Conservation (phyloP, 805 yeast genomes). For the Saccharomyces kudriavzevii region DNA sequence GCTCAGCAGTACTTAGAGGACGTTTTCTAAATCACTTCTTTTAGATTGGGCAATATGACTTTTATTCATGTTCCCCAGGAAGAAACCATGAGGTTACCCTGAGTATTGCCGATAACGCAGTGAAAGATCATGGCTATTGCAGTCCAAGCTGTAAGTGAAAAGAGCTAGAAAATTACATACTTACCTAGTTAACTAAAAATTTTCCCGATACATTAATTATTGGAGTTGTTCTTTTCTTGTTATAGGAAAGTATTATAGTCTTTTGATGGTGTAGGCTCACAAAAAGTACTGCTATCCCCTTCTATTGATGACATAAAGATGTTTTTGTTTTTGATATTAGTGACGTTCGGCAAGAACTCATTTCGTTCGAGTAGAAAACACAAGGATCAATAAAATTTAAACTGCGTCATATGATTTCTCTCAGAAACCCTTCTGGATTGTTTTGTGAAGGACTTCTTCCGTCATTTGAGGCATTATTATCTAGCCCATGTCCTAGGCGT, state of each 20-base stretch:
- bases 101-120: not conserved
- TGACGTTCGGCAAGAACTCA: not conserved
- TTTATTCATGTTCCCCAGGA: not conserved
- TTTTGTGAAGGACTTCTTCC: constrained; percentile 1
- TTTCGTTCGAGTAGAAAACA: not conserved
- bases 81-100: not conserved
- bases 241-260: not conserved
- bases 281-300: not conserved
- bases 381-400: not conserved
- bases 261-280: not conserved
- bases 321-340: not conserved
- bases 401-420: constrained; percentile 13
- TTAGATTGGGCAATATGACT: not conserved
- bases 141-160: not conserved
- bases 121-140: not conserved
- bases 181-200: not conserved
- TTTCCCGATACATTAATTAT: not conserved
- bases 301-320: not conserved
- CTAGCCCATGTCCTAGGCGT: constrained; percentile 3
- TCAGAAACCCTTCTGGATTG: constrained; percentile 14
- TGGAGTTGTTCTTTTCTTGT: not conserved
- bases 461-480: not conserved
- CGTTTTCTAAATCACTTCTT: not conserved
- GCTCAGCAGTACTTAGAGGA: not conserved
- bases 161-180: not conserved